Conservation (phyloP, 1,139 yeast genomes). For the Geotrichum fermentans region DNA sequence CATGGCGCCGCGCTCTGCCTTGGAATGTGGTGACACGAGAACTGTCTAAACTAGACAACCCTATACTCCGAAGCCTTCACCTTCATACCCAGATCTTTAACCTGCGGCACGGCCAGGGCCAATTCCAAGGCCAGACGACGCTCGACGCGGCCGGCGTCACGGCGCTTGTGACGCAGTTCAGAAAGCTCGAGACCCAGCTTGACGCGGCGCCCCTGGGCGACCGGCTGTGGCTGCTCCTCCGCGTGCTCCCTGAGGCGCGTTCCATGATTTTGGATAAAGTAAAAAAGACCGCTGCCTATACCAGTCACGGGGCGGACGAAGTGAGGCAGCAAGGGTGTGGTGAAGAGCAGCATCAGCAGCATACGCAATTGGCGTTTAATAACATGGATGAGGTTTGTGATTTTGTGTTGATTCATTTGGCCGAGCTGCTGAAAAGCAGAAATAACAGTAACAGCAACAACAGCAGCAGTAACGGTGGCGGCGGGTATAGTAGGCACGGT, state of each 20-base stretch:
- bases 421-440: slow-evolving; percentile 16
- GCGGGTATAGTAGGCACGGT: not conserved
- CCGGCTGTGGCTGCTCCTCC: slow-evolving; percentile 20
- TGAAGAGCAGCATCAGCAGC: not conserved
- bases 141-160: slow-evolving; percentile 13
- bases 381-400: slow-evolving; percentile 21
- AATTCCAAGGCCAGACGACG: not conserved
- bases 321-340: not conserved
- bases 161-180: slow-evolving; percentile 18
- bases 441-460: not conserved
- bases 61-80: slow-evolving; percentile 20
- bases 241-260: slow-evolving; percentile 21
- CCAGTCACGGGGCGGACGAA: not conserved
- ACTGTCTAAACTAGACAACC: slow-evolving; percentile 21
- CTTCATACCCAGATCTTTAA: slow-evolving; percentile 13
- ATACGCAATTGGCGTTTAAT: slow-evolving; percentile 1
- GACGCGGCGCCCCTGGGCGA: slow-evolving; percentile 26
- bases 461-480: not conserved
- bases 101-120: not conserved
- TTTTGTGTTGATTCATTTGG: slow-evolving; percentile 18
- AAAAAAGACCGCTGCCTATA: too few species aligned
- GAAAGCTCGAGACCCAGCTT: slow-evolving; percentile 22
- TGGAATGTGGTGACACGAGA: slow-evolving; percentile 16
- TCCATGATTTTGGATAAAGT: slow-evolving; percentile 14
- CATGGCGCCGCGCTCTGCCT: slow-evolving; percentile 12